Percentiles rank a stretch among this genome's conserved stretches.
These are phyloP conservation scores for Chytriomyces confervae DNA, from an alignment of 192 early-diverging fungal species.

Conservation along the genomic window DNA sequence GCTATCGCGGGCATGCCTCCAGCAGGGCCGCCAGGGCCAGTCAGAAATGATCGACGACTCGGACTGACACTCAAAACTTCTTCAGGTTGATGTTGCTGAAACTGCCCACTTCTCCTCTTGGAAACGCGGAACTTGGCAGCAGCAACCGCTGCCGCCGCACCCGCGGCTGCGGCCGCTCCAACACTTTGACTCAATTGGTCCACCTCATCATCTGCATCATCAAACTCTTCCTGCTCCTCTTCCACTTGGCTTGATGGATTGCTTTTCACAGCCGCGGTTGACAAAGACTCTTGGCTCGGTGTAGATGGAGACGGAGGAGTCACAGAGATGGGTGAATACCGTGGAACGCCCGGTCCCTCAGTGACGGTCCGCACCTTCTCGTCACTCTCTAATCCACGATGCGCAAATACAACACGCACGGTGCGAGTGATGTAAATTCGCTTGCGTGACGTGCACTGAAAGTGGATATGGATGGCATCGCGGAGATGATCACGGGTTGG, in stretches of 20 bases:
- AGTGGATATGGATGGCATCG: constrained; percentile 82
- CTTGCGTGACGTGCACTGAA: constrained; percentile 60
- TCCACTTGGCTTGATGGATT: background rate
- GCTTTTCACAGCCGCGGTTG: background rate
- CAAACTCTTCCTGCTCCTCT: background rate
- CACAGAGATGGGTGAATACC: constrained; percentile 40
- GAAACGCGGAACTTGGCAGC: background rate
- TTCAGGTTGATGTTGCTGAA: background rate
- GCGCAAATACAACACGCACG: constrained; percentile 78
- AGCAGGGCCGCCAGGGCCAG: background rate
- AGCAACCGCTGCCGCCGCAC: background rate
- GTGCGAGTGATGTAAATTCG: constrained; percentile 68
- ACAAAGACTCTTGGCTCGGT: too few species aligned
- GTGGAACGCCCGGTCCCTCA: constrained; percentile 64
- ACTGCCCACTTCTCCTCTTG: background rate
- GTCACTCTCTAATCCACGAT: constrained; percentile 64
- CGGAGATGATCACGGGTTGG: constrained; percentile 52
- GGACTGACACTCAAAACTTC: constrained; percentile 28
- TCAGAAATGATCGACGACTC: constrained; percentile 7
- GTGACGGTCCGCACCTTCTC: constrained; percentile 67
- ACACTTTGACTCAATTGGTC: too few species aligned
- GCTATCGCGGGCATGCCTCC: background rate
- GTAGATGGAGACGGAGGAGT: background rate
- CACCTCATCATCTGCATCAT: background rate
- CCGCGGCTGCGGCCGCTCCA: background rate